Conservation (phyloP, 371 early-diverging fungal species). For the Syncephalastrum contaminatum region DNA sequence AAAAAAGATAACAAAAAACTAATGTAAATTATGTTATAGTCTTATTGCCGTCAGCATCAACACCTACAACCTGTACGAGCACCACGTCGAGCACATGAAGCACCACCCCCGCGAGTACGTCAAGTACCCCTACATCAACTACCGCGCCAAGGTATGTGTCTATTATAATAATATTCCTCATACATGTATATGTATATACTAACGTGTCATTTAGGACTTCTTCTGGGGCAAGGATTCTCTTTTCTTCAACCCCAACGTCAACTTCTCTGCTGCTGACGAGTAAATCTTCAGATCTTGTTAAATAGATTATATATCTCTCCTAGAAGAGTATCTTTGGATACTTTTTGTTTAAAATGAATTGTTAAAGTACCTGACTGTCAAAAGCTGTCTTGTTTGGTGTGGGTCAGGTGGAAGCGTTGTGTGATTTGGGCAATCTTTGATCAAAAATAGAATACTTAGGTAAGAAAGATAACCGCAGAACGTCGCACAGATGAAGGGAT, state of each 20-base stretch:
- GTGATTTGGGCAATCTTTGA: too few species aligned
- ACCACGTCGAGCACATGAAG: conserved; percentile 38
- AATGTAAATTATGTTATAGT: conserved; percentile 15
- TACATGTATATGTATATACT: background rate
- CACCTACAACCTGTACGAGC: conserved; percentile 40
- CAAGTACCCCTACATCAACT: conserved; percentile 49
- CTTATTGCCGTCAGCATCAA: conserved; percentile 42
- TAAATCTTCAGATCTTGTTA: conserved; percentile 7
- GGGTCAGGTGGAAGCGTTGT: too few species aligned
- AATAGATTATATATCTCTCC: conserved; percentile 1
- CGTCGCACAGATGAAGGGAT: too few species aligned
- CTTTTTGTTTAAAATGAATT: too few species aligned
- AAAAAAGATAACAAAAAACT: background rate
- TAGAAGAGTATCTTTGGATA: too few species aligned
- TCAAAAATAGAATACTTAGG: too few species aligned
- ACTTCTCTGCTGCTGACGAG: conserved; percentile 37
- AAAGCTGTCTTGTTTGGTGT: too few species aligned
- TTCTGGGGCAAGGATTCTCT: conserved; percentile 54
- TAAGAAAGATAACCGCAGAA: too few species aligned
- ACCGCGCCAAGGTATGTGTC: conserved; percentile 29
- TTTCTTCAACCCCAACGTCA: conserved; percentile 54
- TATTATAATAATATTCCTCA: background rate
- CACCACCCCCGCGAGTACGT: conserved; percentile 45
- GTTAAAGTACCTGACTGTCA: too few species aligned
- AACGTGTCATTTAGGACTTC: conserved; percentile 22